A percentile compares a stretch with the other conserved stretches of the same genome.
These are phyloP conservation scores for Boletus sp. DNA, from an alignment of 1,284 basidiomycete species.

Conservation along the genomic window DNA sequence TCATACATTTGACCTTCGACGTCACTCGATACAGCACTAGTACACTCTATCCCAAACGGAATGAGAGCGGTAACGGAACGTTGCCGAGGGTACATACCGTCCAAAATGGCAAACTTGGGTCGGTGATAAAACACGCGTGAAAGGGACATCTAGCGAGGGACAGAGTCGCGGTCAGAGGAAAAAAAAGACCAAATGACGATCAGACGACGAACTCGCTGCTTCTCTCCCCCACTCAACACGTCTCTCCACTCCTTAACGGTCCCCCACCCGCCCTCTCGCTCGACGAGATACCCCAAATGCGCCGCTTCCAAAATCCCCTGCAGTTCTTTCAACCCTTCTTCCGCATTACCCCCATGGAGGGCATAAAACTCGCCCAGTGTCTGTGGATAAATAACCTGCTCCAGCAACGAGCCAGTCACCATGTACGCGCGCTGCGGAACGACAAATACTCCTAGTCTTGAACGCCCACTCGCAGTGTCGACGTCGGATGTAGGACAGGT, in stretches of 20 bases:
- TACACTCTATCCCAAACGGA: conserved; percentile 64
- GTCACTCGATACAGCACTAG: conserved; percentile 93
- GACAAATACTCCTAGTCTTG: conserved; percentile 68
- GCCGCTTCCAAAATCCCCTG: conserved; percentile 74
- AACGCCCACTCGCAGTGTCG: conserved; percentile 33
- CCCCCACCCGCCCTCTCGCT: conserved; percentile 85
- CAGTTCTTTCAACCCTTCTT: conserved; percentile 63
- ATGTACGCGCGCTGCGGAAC: conserved; percentile 93
- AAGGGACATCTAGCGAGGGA: conserved; percentile 69
- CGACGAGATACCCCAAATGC: conserved; percentile 83
- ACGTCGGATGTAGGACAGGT: conserved; percentile 28
- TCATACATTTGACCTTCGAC: conserved; percentile 97
- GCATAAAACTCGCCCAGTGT: conserved; percentile 74
- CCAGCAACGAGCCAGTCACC: conserved; percentile 80
- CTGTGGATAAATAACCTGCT: conserved; percentile 88
- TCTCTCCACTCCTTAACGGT: conserved; percentile 96
- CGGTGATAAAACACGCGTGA: conserved; percentile 82
- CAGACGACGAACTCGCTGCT: conserved; percentile 66
- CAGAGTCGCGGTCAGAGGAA: neutral
- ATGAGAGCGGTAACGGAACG: neutral
- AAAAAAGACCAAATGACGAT: too few species aligned
- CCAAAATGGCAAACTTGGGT: conserved; percentile 73
- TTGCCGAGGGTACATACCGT: conserved; percentile 48
- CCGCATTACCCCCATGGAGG: conserved; percentile 34
- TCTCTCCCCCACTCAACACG: conserved; percentile 92